Base-by-base conservation (phyloP, 192 early-diverging fungal genomes). In the Coemansia sp. region DNA sequence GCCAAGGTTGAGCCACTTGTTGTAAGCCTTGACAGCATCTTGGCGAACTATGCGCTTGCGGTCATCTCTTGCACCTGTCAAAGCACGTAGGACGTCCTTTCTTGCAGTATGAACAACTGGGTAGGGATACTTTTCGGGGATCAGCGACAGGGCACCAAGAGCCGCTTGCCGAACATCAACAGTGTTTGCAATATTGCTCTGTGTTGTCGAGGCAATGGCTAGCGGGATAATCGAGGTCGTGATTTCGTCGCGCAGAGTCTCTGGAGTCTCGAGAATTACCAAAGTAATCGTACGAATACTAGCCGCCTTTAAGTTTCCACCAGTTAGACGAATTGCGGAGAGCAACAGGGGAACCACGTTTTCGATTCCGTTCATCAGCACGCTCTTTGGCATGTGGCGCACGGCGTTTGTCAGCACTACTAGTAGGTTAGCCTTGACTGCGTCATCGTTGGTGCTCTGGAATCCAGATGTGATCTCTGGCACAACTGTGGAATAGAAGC, bases 21-120 rank as follows among this genome's bases (percentile, higher is more conserved):
- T 89, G 47, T 94, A 82, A 40, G 92, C 91, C 61, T 94, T 90
- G 5, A 92, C 94, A 0, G 95, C 97, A 68, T 94, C 92, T 52
- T 84, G 80, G 65, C 97, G 84, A 15, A 99, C 97, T 20, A 90
- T 52, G 34, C 95, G 86, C 83, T 97, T 97, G 27, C 74, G 89
- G 73, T 99, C 97, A 78, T 98, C 95, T 63, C 96, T 70, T 0
- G 88, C 82, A 34, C 59, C 65, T 4, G 72, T 76, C 35, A 99
- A 81, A 27, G 88, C 86, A 34, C 83, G 75, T 15, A 94, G 65
- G 9, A 96, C 64, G 61, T 80, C 16, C 59, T 69, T 68, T 72
- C 89, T 89, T 53, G 88, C 85, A 0, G 91, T 87, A 29, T 78
- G 78, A 18, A 95, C 59, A 0, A 84, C 77, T 5, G 87, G 67